These are phyloP conservation scores for Mycena rosella DNA, from an alignment of 768 basidiomycete species.

Conservation along the genomic window DNA sequence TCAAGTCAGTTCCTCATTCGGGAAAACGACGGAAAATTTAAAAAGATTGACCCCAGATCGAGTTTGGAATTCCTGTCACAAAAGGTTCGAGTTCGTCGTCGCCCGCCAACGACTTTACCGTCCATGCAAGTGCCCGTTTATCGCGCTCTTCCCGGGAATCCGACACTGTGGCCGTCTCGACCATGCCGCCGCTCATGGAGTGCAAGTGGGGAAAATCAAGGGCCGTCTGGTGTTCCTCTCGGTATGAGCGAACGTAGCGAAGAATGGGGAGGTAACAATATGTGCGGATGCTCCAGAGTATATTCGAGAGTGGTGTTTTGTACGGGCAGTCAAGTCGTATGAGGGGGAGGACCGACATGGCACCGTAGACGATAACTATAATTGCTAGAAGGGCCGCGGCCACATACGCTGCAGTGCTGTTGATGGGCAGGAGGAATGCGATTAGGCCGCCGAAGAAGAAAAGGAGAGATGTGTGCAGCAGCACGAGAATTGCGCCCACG, in stretches of 20 bases:
- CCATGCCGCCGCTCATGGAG: constrained; percentile 16
- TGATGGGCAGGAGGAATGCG: constrained; percentile 29
- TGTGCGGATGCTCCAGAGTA: constrained; percentile 29
- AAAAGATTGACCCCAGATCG: constrained; percentile 20
- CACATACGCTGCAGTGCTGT: constrained; percentile 18
- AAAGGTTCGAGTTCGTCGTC: constrained; percentile 35
- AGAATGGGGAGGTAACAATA: constrained; percentile 1
- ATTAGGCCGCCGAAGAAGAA: constrained; percentile 35
- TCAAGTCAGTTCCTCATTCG: background rate
- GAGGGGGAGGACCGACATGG: constrained; percentile 29
- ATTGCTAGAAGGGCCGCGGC: constrained; percentile 1
- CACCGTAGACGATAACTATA: constrained; percentile 16
- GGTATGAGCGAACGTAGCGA: background rate
- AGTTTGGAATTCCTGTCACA: constrained; percentile 30
- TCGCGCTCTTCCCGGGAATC: constrained; percentile 28
- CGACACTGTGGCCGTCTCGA: constrained; percentile 24
- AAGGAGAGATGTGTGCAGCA: constrained; percentile 35
- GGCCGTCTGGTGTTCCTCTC: background rate
- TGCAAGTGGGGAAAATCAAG: constrained; percentile 1
- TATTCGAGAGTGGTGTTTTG: constrained; percentile 26
- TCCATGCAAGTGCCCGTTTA: constrained; percentile 34
- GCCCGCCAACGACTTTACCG: constrained; percentile 34
- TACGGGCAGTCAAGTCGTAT: constrained; percentile 30
- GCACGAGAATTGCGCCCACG: constrained; percentile 26
- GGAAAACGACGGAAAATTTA: too few relatives aligned